These are phyloP conservation scores for Talaromyces ruber DNA, from an alignment of 495 filamentous ascomycete genomes.

Conservation along the genomic window DNA sequence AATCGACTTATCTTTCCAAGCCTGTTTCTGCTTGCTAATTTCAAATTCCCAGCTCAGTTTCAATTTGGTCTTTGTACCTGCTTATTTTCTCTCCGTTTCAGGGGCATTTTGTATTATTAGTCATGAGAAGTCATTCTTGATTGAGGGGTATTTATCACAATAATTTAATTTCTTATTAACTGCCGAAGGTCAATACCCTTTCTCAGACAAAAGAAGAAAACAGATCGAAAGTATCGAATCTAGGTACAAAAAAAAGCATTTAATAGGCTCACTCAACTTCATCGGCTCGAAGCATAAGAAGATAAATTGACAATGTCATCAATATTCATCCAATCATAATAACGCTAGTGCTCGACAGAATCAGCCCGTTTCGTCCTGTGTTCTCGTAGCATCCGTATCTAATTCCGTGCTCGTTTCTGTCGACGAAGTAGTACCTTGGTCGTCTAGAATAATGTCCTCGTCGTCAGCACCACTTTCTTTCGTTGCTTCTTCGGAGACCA, in stretches of 20 bases:
- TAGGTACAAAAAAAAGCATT: neutral
- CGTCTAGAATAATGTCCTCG: constrained; percentile 4
- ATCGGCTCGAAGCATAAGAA: neutral
- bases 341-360: neutral
- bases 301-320: neutral
- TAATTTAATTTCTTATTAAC: neutral
- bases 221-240: neutral
- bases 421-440: neutral
- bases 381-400: neutral
- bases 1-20: neutral
- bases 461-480: neutral
- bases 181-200: neutral
- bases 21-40: neutral
- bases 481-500: neutral
- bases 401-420: constrained; percentile 7
- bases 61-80: neutral
- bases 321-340: neutral
- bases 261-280: neutral
- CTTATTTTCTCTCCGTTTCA: neutral
- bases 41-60: neutral
- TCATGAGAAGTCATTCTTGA: neutral
- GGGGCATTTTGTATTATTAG: neutral
- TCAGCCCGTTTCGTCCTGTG: constrained; percentile 2
- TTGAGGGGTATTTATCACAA: neutral
- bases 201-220: neutral